A percentile compares a stretch with the other conserved stretches of the same genome.
These are phyloP conservation scores for Pecoramyces ruminantium DNA, from an alignment of 192 early-diverging fungal species.

Conservation along the genomic window DNA sequence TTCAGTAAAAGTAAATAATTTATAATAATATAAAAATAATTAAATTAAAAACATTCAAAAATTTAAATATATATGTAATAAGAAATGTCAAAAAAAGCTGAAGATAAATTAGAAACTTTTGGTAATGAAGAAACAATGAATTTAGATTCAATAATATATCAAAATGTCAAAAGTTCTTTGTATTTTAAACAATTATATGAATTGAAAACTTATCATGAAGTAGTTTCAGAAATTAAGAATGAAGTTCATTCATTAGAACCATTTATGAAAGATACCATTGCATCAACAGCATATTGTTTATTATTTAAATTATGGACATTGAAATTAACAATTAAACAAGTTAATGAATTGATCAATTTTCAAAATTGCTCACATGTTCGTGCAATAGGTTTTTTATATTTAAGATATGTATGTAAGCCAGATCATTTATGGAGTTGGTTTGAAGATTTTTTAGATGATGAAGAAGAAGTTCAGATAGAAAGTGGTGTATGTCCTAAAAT, in stretches of 20 bases:
- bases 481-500: constrained; percentile 31
- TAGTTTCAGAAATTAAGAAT: constrained; percentile 52
- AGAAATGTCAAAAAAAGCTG: neutral
- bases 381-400: constrained; percentile 60
- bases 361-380: constrained; percentile 46
- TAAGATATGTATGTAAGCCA: constrained; percentile 65
- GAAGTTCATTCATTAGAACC: constrained; percentile 34
- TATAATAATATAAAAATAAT: too few species aligned
- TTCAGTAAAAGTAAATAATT: too few species aligned
- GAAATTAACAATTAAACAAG: constrained; percentile 52
- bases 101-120: constrained; percentile 40
- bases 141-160: constrained; percentile 48
- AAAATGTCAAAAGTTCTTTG: constrained; percentile 52
- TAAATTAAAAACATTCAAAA: too few species aligned
- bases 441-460: constrained; percentile 58
- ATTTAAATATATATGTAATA: too few species aligned
- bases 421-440: constrained; percentile 65
- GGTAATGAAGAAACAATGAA: constrained; percentile 76
- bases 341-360: constrained; percentile 58
- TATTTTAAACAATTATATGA: constrained; percentile 61
- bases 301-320: constrained; percentile 74
- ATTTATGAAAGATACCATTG: constrained; percentile 58
- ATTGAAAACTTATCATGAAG: constrained; percentile 58
- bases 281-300: constrained; percentile 65
- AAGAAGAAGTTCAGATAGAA: constrained; percentile 47